Evolutionary conservation across 2,329 filamentous ascomycete genomes (phyloP).

Genomic region (Pseudogymnoascus sp.): DNA sequence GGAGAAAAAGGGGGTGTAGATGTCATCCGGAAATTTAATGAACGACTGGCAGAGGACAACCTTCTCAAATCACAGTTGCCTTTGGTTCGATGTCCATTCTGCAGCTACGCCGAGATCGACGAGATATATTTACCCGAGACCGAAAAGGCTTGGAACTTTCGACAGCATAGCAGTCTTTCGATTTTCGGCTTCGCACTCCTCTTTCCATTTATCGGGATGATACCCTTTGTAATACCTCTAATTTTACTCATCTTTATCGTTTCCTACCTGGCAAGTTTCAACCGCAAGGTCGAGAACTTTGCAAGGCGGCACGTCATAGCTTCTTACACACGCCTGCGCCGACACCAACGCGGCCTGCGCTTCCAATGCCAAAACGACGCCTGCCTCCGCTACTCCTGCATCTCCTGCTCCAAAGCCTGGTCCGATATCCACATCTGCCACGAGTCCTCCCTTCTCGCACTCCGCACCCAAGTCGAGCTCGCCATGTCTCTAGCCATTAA

Average conservation of each 20-base stretch:
- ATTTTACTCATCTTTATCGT: conserved; percentile 36
- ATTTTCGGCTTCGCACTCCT: conserved; percentile 23
- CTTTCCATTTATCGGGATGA: conserved; percentile 32
- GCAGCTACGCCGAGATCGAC: conserved; percentile 82
- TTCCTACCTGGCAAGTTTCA: conserved; percentile 24
- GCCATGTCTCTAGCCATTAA: conserved; percentile 92
- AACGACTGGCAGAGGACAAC: conserved; percentile 67
- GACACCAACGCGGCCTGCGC: conserved; percentile 62
- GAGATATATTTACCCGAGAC: conserved; percentile 56
- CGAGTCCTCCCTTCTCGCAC: conserved; percentile 69
- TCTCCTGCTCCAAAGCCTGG: conserved; percentile 77
- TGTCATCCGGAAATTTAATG: conserved; percentile 66
- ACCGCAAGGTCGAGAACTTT: conserved; percentile 26
- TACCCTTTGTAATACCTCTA: conserved; percentile 49
- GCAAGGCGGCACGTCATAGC: conserved; percentile 42
- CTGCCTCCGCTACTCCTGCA: conserved; percentile 67
- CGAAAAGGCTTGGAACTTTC: conserved; percentile 48
- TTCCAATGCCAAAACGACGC: conserved; percentile 66
- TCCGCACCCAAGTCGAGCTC: conserved; percentile 84
- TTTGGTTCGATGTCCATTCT: conserved; percentile 81
- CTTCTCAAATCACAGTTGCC: conserved; percentile 66
- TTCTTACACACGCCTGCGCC: conserved; percentile 58
- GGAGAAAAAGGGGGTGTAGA: conserved; percentile 62
- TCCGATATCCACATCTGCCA: conserved; percentile 83
- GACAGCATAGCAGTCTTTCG: conserved; percentile 38